These are phyloP conservation scores for Aspergillus hiratsukae DNA, from an alignment of 2,329 filamentous ascomycete species.

Conservation along the genomic window DNA sequence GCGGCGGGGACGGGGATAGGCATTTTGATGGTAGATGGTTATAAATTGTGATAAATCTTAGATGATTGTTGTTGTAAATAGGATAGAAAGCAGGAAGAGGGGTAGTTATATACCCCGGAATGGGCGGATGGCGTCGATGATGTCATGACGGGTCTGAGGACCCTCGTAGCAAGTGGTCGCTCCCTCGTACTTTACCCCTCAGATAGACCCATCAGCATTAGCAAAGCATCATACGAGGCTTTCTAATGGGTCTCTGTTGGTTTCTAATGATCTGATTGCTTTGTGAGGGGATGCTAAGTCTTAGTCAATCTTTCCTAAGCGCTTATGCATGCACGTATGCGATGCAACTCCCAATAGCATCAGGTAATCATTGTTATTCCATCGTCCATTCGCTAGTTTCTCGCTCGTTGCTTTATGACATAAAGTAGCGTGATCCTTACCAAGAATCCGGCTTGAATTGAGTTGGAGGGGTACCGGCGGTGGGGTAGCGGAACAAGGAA, in stretches of 20 bases:
- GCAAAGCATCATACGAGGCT: neutral
- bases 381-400: too few species aligned
- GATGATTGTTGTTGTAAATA: neutral
- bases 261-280: neutral
- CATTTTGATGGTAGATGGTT: constrained; percentile 28
- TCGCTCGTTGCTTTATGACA: neutral
- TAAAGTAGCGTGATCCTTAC: neutral
- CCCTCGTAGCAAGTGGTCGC: neutral
- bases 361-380: too few species aligned
- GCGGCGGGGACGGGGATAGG: constrained; percentile 35
- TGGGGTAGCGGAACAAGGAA: too few species aligned
- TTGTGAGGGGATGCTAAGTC: neutral
- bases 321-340: too few species aligned
- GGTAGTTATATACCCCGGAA: neutral
- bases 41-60: constrained; percentile 5
- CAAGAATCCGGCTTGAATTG: neutral
- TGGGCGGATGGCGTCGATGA: neutral
- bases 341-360: too few species aligned
- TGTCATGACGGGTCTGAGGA: neutral
- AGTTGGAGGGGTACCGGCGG: neutral
- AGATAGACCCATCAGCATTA: too few species aligned
- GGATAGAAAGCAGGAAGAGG: neutral
- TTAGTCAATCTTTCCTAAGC: neutral
- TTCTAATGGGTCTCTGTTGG: neutral
- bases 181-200: too few species aligned